Evolutionary conservation across 495 filamentous ascomycete genomes (phyloP), one percentile per base, ranked within the genome.

Genomic region (Talaromyces borbonicus): DNA sequence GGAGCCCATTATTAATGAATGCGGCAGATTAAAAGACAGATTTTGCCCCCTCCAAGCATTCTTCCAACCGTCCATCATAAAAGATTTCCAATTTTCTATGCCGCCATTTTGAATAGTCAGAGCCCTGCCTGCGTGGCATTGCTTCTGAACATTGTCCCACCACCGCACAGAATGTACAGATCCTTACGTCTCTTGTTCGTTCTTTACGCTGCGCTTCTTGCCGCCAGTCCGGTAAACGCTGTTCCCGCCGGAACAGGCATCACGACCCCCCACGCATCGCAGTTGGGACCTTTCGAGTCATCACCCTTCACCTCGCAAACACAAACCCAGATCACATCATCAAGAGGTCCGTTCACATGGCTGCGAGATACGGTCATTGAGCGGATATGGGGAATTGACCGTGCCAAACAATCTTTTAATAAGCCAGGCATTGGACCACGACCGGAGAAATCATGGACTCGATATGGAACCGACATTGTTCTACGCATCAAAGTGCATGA

Each of bases 391-490:
- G 73, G 78, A 0, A 63, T 73, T 65, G 39, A 57, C 48, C 46
- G 29, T 49, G 30, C 54, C 48, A 24, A 19, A 30, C 24, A 55
- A 48, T 42, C 50, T 45, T 48, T 47, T 42, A 46, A 52, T 25
- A 50, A 46, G 48, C 51, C 52, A 22, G 57, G 43, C 48, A 52
- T 46, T n/a, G 53, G 49, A 47, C 58, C 57, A 16, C 61, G 66
- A 1, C 74, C 70, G 4, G 59, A 68, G 4, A 77, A 68, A 24
- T 65, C 82, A 23, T 64, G 77, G 14, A 72, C 77, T 24, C 74
- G 79, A 48, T 95, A 96, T 59, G 80, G 77, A 36, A 75, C 81
- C 33, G 83, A 95, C 58, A 71, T 95, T 12, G 90, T 98, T 11
- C 66, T 96, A 29, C 81, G 92, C 12, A 96, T 96, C 73, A 86